These are phyloP conservation scores for Halocafeteria seosinensis DNA, from an alignment of 108 stramenopile species.

Conservation along the genomic window DNA sequence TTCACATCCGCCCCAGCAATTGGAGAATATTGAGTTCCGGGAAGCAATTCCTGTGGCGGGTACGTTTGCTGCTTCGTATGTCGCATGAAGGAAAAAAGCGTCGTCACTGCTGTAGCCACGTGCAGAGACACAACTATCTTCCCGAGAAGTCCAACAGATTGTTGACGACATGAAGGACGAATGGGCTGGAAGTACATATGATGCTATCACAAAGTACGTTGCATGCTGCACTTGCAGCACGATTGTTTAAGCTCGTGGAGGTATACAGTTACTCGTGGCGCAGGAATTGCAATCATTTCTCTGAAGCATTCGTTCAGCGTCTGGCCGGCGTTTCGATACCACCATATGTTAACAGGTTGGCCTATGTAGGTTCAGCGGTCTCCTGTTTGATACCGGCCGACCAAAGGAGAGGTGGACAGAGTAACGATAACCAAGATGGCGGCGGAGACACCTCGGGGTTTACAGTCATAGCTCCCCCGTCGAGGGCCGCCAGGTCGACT, in stretches of 20 bases:
- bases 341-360: constrained; percentile 61
- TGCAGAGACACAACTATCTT: constrained; percentile 61
- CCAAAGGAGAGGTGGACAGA: neutral
- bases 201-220: too few relatives aligned
- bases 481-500: neutral
- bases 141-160: constrained; percentile 16
- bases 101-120: too few relatives aligned
- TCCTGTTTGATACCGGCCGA: constrained; percentile 52
- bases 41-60: too few relatives aligned
- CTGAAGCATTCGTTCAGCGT: constrained; percentile 55
- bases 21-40: too few relatives aligned
- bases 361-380: constrained; percentile 54
- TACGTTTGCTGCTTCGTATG: too few relatives aligned
- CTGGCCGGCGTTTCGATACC: constrained; percentile 49
- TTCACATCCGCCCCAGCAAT: too few relatives aligned
- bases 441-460: neutral
- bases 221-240: too few relatives aligned
- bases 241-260: too few relatives aligned
- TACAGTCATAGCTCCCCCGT: neutral
- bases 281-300: constrained; percentile 77
- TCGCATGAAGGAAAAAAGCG: too few relatives aligned
- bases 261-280: too few relatives aligned
- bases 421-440: neutral
- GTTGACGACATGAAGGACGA: constrained; percentile 14
- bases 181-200: constrained; percentile 55